Evolutionary conservation across 129 eudicot species (phyloP), one percentile per base, ranked within the genome.

Genomic region (Flaveria bidentis): DNA sequence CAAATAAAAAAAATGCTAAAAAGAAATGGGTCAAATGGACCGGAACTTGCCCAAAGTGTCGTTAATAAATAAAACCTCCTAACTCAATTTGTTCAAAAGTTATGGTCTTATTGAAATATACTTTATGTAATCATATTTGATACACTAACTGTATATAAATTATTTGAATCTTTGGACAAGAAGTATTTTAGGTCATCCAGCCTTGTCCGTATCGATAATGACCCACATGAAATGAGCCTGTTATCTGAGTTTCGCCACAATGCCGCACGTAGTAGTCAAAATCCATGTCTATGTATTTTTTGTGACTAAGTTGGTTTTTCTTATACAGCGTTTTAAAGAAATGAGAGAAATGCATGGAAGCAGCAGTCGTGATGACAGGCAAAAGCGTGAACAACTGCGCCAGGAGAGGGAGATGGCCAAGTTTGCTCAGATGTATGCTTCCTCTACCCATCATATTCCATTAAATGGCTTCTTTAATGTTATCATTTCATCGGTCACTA

Each of bases 261-360:
- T 44, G 56, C 36, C 10, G 22, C 42, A 53, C 17, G 28, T 18
- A 18, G 67, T 73, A 18, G 67, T 73, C 7, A 73, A 74, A 44
- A 44, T 0, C 26, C 26, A 58, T 45, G 45, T 13, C 12, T 64
- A 44, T 17, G 23, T 36, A 57, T 4, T 41, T 67, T 28, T 28
- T 28, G 45, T 41, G 14, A 17, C 22, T 58, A n/a, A 65, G 15
- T 42, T 52, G 61, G 55, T 51, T 57, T 69, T 39, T 9, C 66
- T 39, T 16, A 75, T 77, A 63, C 83, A 94, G 97, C 87, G 99
- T 20, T 94, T 94, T 61, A 94, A 94, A 78, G 92, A 94, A 85
- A 94, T 94, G 99, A 91, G 86, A 84, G 99, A 94, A 65, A 91
- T 91, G 99, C 99, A 94, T 82, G 97, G 99, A 83, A 86, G 86